Evolutionary conservation across 2,329 filamentous ascomycete species (phyloP).

Genomic region (Penicillium sp.): DNA sequence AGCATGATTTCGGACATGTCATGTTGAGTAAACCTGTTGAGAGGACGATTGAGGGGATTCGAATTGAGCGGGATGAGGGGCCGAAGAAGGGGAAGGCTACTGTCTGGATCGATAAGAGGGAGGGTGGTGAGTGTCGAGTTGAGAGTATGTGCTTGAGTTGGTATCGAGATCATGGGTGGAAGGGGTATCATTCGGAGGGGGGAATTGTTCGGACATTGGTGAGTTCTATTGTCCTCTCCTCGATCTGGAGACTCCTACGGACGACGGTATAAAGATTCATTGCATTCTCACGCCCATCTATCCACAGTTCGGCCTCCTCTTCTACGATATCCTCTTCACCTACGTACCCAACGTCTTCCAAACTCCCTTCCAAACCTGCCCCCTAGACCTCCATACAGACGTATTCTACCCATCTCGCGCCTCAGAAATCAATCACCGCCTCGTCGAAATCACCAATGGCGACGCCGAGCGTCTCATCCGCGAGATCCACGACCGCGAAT

Average conservation of each 20-base stretch:
- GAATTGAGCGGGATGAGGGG: constrained; percentile 66
- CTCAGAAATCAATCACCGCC: constrained; percentile 83
- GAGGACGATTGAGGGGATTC: constrained; percentile 74
- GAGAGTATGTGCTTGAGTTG: constrained; percentile 91
- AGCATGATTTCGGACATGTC: constrained; percentile 92
- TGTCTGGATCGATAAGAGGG: constrained; percentile 80
- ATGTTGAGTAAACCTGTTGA: constrained; percentile 74
- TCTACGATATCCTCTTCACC: constrained; percentile 89
- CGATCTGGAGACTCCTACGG: background rate
- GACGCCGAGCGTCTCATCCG: constrained; percentile 68
- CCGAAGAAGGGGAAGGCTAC: constrained; percentile 60
- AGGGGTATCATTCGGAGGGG: constrained; percentile 91
- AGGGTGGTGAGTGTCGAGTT: constrained; percentile 76
- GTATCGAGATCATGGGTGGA: constrained; percentile 84
- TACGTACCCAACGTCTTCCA: constrained; percentile 98
- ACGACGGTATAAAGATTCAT: background rate
- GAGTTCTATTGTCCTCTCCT: constrained; percentile 12
- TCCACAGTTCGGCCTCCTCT: constrained; percentile 73
- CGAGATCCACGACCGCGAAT: constrained; percentile 69
- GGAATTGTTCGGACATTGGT: constrained; percentile 85
- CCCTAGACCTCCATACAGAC: constrained; percentile 89
- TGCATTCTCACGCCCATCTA: background rate
- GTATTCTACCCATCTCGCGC: constrained; percentile 85
- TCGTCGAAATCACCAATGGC: constrained; percentile 87
- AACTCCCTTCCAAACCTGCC: constrained; percentile 91